phyloP scores from a whole-genome alignment of 352 stramenopile genomes.

The Globisporangium middletonii region DNA sequence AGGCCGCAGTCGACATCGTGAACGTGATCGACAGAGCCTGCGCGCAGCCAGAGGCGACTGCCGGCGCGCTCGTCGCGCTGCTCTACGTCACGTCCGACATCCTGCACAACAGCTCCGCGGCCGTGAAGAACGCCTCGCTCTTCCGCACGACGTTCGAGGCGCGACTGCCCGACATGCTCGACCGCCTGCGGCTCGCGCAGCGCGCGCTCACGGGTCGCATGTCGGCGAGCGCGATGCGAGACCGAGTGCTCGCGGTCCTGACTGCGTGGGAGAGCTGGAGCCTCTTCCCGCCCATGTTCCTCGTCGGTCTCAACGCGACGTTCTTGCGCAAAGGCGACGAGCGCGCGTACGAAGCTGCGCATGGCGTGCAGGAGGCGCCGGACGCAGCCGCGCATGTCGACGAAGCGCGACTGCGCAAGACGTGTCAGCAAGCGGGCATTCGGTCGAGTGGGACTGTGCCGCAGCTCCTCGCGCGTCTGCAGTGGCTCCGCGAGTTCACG shows the following conservation, averaged over 20 bases:
- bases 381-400: constrained; percentile 19
- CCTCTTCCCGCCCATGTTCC: constrained; percentile 63
- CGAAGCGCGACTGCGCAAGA: constrained; percentile 57
- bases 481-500: constrained; percentile 74
- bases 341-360: constrained; percentile 23
- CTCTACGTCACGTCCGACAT: constrained; percentile 87
- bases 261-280: constrained; percentile 77
- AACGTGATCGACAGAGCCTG: constrained; percentile 41
- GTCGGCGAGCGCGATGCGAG: constrained; percentile 75
- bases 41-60: constrained; percentile 25
- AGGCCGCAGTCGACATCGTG: constrained; percentile 67
- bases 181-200: constrained; percentile 40
- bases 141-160: constrained; percentile 87
- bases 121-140: constrained; percentile 85
- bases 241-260: constrained; percentile 73
- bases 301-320: constrained; percentile 77
- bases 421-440: constrained; percentile 61
- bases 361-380: background rate
- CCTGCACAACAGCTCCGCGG: constrained; percentile 85
- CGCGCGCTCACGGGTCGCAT: constrained; percentile 63
- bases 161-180: constrained; percentile 67
- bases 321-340: constrained; percentile 74
- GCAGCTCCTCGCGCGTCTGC: constrained; percentile 37
- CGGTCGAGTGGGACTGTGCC: constrained; percentile 36
- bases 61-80: constrained; percentile 47